Conservation (phyloP, 805 yeast genomes). For the Kluyveromyces starmeri region DNA sequence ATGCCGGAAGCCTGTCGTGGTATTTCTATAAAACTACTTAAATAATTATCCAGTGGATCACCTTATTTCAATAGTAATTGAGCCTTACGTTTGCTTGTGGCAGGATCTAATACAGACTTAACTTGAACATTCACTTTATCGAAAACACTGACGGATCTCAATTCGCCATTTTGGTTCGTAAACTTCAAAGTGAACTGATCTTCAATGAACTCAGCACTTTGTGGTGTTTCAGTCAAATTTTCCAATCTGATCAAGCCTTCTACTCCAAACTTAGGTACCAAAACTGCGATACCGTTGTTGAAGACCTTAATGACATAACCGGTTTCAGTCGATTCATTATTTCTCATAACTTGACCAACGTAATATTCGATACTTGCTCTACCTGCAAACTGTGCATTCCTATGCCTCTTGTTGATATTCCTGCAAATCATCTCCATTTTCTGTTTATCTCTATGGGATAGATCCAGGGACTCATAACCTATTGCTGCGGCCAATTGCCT, state of each 20-base stretch:
- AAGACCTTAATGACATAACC: slow-evolving; percentile 91
- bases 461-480: slow-evolving; percentile 77
- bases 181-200: slow-evolving; percentile 64
- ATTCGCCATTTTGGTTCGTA: slow-evolving; percentile 35
- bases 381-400: slow-evolving; percentile 98
- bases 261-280: slow-evolving; percentile 93
- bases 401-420: slow-evolving; percentile 86
- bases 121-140: slow-evolving; percentile 81
- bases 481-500: slow-evolving; percentile 98
- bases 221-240: slow-evolving; percentile 54
- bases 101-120: slow-evolving; percentile 71
- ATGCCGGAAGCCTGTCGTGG: too few species aligned
- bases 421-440: slow-evolving; percentile 84
- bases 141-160: slow-evolving; percentile 58
- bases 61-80: slow-evolving; percentile 52
- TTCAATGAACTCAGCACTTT: slow-evolving; percentile 63
- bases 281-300: slow-evolving; percentile 86
- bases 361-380: slow-evolving; percentile 95
- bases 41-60: background rate
- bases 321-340: slow-evolving; percentile 67
- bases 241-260: slow-evolving; percentile 87
- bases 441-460: slow-evolving; percentile 75
- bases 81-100: slow-evolving; percentile 88
- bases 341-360: slow-evolving; percentile 95
- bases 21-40: too few species aligned